Evolutionary conservation across 1,284 basidiomycete genomes (phyloP).

Genomic region (Sanguinoderma infundibulare): DNA sequence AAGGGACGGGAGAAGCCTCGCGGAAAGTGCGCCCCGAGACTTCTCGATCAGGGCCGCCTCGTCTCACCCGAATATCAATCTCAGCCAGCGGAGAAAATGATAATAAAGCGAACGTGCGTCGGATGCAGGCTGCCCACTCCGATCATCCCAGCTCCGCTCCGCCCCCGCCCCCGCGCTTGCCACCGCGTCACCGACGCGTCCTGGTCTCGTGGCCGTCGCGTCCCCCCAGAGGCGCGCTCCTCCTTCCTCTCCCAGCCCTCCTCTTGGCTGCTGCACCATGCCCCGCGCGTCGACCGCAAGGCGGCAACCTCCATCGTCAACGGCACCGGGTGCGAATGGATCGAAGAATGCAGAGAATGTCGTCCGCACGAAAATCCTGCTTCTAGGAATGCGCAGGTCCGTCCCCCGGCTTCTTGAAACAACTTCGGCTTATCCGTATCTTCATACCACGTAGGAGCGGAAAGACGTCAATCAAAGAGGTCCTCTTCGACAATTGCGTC

Average conservation of each 20-base stretch:
- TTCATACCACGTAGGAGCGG: constrained; percentile 65
- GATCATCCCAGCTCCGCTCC: not conserved
- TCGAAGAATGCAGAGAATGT: constrained; percentile 12
- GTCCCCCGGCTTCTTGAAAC: constrained; percentile 17
- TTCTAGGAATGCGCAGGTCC: constrained; percentile 81
- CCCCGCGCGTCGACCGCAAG: not conserved
- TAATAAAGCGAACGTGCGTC: constrained; percentile 13
- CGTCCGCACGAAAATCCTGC: constrained; percentile 71
- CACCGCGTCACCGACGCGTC: constrained; percentile 9
- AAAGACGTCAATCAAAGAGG: constrained; percentile 92
- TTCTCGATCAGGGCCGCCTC: not conserved
- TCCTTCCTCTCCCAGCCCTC: not conserved
- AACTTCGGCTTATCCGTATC: not conserved
- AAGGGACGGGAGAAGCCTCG: constrained; percentile 2
- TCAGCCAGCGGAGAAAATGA: too few relatives aligned
- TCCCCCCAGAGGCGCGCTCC: not conserved
- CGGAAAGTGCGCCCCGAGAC: not conserved
- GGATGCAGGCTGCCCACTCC: not conserved
- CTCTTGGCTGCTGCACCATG: not conserved
- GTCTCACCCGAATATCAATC: not conserved
- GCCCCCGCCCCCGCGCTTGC: not conserved
- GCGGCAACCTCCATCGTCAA: not conserved
- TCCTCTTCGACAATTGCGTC: constrained; percentile 85
- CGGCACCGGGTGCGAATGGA: not conserved
- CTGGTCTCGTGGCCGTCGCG: constrained; percentile 5